Evolutionary conservation across 768 basidiomycete genomes (phyloP).

Genomic region (Suillus hirtellus): DNA sequence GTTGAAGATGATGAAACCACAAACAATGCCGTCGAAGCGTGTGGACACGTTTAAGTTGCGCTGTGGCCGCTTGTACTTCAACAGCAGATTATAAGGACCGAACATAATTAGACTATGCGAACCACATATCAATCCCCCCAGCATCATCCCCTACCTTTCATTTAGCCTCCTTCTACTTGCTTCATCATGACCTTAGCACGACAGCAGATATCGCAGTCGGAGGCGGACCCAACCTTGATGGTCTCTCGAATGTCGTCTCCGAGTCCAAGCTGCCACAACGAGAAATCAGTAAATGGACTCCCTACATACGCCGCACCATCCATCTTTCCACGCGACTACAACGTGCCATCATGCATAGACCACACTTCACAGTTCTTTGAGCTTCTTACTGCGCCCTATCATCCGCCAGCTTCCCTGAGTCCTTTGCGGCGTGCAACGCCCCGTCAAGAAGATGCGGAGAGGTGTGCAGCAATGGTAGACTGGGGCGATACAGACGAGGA

Average conservation of each 20-base stretch:
- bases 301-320: conserved; percentile 14
- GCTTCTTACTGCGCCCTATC: conserved; percentile 29
- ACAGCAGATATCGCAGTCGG: not conserved
- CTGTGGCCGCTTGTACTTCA: conserved; percentile 8
- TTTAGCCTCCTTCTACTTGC: not conserved
- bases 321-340: conserved; percentile 12
- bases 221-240: not conserved
- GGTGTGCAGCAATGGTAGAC: conserved; percentile 30
- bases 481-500: conserved; percentile 21
- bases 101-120: conserved; percentile 8
- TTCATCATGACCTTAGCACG: conserved; percentile 5
- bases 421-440: conserved; percentile 18
- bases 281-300: conserved; percentile 9
- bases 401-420: conserved; percentile 9
- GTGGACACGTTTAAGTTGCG: not conserved
- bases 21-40: conserved; percentile 6
- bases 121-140: not conserved
- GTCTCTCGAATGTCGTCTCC: conserved; percentile 6
- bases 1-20: conserved; percentile 28
- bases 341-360: conserved; percentile 23
- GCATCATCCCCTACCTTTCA: not conserved
- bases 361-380: conserved; percentile 31
- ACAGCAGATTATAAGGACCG: conserved; percentile 11
- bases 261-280: not conserved
- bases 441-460: conserved; percentile 20